Conservation (phyloP, 2,329 filamentous ascomycete genomes). For the Diaporthe capsici region DNA sequence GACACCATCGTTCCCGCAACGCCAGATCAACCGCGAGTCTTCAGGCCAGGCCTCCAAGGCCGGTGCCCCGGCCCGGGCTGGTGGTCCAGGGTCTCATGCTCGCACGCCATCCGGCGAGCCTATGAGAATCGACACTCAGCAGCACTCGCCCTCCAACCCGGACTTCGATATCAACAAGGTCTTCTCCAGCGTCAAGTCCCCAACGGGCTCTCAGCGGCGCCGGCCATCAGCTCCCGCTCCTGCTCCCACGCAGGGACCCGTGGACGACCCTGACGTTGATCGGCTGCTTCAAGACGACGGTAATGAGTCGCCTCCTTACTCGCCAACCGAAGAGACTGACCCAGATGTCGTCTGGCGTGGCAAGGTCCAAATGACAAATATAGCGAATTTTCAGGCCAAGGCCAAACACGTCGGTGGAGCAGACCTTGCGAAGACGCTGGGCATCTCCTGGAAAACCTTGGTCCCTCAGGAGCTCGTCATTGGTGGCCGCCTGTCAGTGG, state of each 20-base stretch:
- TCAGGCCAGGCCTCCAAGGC: slow-evolving; percentile 35
- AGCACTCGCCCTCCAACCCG: slow-evolving; percentile 65
- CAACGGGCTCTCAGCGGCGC: slow-evolving; percentile 64
- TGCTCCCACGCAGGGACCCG: slow-evolving; percentile 65
- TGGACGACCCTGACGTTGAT: slow-evolving; percentile 90
- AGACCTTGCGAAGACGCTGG: slow-evolving; percentile 74
- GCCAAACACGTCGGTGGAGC: slow-evolving; percentile 89
- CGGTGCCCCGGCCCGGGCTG: slow-evolving; percentile 7
- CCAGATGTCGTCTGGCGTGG: slow-evolving; percentile 85
- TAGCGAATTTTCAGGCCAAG: slow-evolving; percentile 81
- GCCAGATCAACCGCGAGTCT: slow-evolving; percentile 52
- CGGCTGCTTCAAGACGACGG: slow-evolving; percentile 87
- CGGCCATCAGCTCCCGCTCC: slow-evolving; percentile 63
- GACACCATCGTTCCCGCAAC: slow-evolving; percentile 53
- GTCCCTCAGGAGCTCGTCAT: slow-evolving; percentile 80
- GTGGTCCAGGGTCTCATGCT: slow-evolving; percentile 33
- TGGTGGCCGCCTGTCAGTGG: slow-evolving; percentile 84
- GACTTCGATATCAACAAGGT: slow-evolving; percentile 90
- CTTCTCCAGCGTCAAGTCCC: slow-evolving; percentile 86
- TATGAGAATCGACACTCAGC: slow-evolving; percentile 62
- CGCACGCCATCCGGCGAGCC: slow-evolving; percentile 46
- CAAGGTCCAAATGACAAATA: slow-evolving; percentile 79
- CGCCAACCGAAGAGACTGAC: slow-evolving; percentile 81
- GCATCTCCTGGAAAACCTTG: slow-evolving; percentile 77
- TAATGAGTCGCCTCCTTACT: slow-evolving; percentile 85